Conservation (phyloP, 352 stramenopile genomes). For the Phytopythium chamaehyphon region DNA sequence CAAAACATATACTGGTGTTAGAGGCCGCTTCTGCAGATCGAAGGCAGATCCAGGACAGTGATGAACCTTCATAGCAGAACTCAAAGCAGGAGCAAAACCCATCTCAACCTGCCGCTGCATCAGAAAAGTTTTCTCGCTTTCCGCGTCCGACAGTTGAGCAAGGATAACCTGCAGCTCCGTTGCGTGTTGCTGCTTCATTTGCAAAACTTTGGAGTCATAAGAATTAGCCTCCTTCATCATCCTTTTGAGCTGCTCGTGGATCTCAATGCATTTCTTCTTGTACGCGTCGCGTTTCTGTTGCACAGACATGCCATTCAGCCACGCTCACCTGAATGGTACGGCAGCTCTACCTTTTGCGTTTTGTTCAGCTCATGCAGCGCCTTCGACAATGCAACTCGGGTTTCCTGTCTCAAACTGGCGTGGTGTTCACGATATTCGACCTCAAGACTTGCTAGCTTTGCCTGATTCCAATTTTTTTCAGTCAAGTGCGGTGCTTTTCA, state of each 20-base stretch:
- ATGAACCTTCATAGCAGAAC: too few relatives aligned
- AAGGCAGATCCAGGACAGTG: too few relatives aligned
- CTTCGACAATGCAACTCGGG: conserved; percentile 48
- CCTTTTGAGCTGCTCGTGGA: conserved; percentile 69
- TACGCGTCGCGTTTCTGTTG: conserved; percentile 73
- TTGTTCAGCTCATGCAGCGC: conserved; percentile 53
- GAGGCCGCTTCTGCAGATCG: too few relatives aligned
- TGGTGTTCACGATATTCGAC: conserved; percentile 29
- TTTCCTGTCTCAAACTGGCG: conserved; percentile 48
- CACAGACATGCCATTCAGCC: background rate
- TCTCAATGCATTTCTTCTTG: conserved; percentile 78
- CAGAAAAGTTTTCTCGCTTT: conserved; percentile 64
- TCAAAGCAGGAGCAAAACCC: conserved; percentile 20
- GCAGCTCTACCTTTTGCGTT: conserved; percentile 47
- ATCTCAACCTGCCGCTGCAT: conserved; percentile 54
- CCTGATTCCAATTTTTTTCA: conserved; percentile 14
- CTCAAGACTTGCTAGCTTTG: conserved; percentile 39
- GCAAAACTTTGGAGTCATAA: conserved; percentile 38
- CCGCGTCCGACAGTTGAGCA: conserved; percentile 50
- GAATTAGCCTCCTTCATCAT: conserved; percentile 36
- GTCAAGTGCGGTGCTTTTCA: background rate
- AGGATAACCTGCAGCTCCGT: conserved; percentile 64
- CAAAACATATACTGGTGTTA: too few relatives aligned
- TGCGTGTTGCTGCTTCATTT: conserved; percentile 55
- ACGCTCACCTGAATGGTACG: too few relatives aligned